Evolutionary conservation across 371 early-diverging fungal species (phyloP).

Genomic region (Apophysomyces ossiformis): DNA sequence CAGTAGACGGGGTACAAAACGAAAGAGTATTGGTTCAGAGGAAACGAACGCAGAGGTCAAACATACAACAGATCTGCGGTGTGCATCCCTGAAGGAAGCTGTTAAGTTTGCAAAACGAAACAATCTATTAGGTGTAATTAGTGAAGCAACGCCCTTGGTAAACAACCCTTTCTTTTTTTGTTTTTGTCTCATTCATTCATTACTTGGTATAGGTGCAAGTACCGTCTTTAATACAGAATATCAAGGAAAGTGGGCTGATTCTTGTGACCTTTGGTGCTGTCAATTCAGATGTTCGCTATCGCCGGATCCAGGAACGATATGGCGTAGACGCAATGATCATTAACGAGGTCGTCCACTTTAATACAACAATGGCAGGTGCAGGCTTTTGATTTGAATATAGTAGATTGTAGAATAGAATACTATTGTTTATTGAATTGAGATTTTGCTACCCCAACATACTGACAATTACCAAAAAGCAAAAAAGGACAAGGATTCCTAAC

Average conservation of each 20-base stretch:
- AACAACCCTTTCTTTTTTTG: conserved; percentile 17
- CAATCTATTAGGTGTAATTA: conserved; percentile 89
- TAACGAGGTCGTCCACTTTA: conserved; percentile 52
- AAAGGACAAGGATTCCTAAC: no score
- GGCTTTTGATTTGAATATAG: conserved; percentile 32
- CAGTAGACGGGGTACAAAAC: conserved; percentile 45
- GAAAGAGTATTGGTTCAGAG: conserved; percentile 24
- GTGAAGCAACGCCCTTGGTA: conserved; percentile 86
- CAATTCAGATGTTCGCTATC: conserved; percentile 66
- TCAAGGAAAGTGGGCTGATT: conserved; percentile 90
- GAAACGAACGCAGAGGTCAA: conserved; percentile 25
- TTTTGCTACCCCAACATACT: background rate
- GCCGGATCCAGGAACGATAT: conserved; percentile 72
- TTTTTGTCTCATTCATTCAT: background rate
- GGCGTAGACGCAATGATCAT: conserved; percentile 90
- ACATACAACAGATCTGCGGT: conserved; percentile 46
- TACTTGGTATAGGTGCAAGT: conserved; percentile 73
- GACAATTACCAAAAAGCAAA: background rate
- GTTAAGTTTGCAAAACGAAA: conserved; percentile 73
- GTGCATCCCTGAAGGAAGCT: conserved; percentile 70
- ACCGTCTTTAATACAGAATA: conserved; percentile 83
- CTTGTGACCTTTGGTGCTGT: conserved; percentile 83
- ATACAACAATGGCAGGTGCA: conserved; percentile 54
- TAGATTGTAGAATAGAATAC: background rate
- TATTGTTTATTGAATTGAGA: background rate